A percentile compares a stretch with the other conserved stretches of the same genome.
Conservation (phyloP, 106 monocot genomes). For the Dendrobium nobile region DNA sequence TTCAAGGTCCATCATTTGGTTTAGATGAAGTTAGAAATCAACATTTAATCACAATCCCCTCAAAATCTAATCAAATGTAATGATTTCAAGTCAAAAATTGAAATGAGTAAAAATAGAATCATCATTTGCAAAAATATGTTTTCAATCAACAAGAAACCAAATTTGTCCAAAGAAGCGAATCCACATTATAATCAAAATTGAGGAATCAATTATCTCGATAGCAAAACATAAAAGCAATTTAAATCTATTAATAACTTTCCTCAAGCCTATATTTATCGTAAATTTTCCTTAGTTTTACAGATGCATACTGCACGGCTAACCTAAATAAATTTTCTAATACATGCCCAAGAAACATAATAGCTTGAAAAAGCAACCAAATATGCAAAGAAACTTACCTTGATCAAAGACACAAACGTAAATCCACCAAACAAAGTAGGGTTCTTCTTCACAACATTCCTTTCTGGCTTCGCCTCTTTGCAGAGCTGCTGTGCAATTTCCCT, state of each 20-base stretch:
- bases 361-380: not conserved
- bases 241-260: not conserved
- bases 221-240: not conserved
- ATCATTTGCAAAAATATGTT: not conserved
- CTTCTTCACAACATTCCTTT: constrained; percentile 15
- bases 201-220: not conserved
- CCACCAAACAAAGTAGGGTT: constrained; percentile 14
- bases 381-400: constrained; percentile 36
- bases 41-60: not conserved
- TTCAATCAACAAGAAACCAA: not conserved
- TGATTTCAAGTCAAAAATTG: not conserved
- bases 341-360: not conserved
- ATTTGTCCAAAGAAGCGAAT: not conserved
- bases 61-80: not conserved
- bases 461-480: constrained; percentile 28
- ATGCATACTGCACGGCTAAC: not conserved
- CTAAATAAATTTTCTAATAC: not conserved
- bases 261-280: not conserved
- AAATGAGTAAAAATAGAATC: not conserved
- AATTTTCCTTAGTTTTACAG: not conserved
- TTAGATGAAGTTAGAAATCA: not conserved
- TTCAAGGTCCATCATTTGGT: not conserved
- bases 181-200: not conserved
- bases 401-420: constrained; percentile 27
- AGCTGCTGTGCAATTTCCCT: constrained; percentile 59